Percentiles rank a stretch among this genome's conserved stretches.
Conservation (phyloP, 2,329 filamentous ascomycete species). For the Monosporascus sp. region DNA sequence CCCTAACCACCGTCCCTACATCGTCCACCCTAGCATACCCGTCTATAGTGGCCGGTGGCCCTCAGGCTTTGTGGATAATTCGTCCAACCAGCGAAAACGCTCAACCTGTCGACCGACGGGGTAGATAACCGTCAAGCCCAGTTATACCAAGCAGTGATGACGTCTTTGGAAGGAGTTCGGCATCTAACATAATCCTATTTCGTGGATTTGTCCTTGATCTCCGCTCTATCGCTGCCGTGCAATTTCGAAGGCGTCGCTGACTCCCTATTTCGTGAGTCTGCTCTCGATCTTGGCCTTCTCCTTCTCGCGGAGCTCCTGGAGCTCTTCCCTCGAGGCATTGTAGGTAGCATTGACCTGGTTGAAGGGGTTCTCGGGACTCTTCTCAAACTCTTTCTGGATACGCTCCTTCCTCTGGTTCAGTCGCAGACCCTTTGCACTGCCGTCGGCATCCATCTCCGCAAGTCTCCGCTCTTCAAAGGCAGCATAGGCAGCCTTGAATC, state of each 20-base stretch:
- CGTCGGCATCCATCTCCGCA: constrained; percentile 80
- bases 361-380: constrained; percentile 90
- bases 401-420: constrained; percentile 79
- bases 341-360: constrained; percentile 75
- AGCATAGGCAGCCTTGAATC: constrained; percentile 80
- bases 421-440: constrained; percentile 64
- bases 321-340: constrained; percentile 73
- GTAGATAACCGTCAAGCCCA: no score
- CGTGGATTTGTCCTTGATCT: background rate
- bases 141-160: no score
- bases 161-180: no score
- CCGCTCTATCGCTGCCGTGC: background rate
- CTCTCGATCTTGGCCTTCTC: constrained; percentile 72
- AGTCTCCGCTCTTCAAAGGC: constrained; percentile 77
- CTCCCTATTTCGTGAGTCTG: background rate
- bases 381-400: constrained; percentile 89
- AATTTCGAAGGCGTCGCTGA: background rate
- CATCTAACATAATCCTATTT: background rate
- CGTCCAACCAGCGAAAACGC: no score
- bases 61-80: no score
- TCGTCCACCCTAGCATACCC: no score
- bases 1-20: no score
- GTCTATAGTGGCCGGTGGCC: no score
- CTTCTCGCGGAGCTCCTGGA: constrained; percentile 56
- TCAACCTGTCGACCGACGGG: no score